phyloP scores from a whole-genome alignment of 352 stramenopile species.

The Globisporangium carolinianum region DNA sequence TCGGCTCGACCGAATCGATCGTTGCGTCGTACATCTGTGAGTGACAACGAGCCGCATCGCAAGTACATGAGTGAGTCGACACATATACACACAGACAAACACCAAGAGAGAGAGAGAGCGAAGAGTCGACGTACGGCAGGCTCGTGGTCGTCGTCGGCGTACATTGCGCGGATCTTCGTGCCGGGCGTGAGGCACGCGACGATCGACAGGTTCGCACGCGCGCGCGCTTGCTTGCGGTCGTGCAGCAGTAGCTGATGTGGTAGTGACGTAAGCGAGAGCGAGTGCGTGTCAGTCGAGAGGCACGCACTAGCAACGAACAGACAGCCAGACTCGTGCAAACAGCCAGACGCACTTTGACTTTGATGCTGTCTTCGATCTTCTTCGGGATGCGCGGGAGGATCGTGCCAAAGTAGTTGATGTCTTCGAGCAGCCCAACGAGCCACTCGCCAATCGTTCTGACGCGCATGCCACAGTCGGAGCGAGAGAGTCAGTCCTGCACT shows the following conservation, averaged over 20 bases:
- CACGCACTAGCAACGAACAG: too few species aligned
- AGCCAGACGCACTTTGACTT: slow-evolving; percentile 77
- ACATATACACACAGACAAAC: background rate
- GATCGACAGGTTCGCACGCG: slow-evolving; percentile 54
- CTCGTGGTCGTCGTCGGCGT: slow-evolving; percentile 95
- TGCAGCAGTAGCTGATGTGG: slow-evolving; percentile 60
- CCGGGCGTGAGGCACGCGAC: slow-evolving; percentile 79
- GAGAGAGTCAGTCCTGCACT: too few species aligned
- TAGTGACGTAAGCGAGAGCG: too few species aligned
- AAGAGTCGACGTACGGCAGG: slow-evolving; percentile 39
- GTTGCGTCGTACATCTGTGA: slow-evolving; percentile 93
- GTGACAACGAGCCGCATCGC: background rate
- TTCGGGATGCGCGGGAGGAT: slow-evolving; percentile 95
- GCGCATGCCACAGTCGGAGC: too few species aligned
- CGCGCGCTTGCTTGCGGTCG: slow-evolving; percentile 56
- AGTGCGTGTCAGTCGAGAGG: too few species aligned
- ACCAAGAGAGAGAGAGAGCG: too few species aligned
- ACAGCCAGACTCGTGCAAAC: too few species aligned
- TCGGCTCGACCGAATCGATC: slow-evolving; percentile 90
- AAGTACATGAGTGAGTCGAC: background rate
- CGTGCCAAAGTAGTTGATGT: slow-evolving; percentile 96
- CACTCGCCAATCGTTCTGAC: slow-evolving; percentile 91
- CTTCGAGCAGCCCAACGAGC: slow-evolving; percentile 85
- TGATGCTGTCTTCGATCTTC: slow-evolving; percentile 94
- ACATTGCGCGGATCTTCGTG: slow-evolving; percentile 91